Evolutionary conservation across 108 stramenopile species (phyloP).

Genomic region (Pseudonitzschia multistriata): DNA sequence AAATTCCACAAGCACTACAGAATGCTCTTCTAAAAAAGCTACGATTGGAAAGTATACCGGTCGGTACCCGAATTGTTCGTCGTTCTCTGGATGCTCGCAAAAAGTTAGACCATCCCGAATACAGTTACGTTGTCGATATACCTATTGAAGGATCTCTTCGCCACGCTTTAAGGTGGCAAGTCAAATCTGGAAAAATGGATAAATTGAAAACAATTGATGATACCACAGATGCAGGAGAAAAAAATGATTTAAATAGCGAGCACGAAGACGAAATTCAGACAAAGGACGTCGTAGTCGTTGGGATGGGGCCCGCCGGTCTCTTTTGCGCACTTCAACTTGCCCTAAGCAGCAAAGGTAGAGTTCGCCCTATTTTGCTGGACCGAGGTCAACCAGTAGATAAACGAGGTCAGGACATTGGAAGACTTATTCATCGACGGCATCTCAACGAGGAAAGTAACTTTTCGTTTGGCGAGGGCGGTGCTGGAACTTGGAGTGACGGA

Average conservation of each 20-base stretch:
- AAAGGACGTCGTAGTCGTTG: constrained; percentile 65
- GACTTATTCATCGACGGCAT: constrained; percentile 64
- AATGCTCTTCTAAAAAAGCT: not conserved
- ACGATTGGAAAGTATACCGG: not conserved
- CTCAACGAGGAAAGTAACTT: constrained; percentile 74
- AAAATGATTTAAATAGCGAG: not conserved
- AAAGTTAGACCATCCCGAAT: constrained; percentile 50
- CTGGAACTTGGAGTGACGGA: constrained; percentile 96
- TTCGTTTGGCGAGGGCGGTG: constrained; percentile 95
- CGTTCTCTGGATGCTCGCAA: constrained; percentile 79
- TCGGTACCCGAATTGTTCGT: constrained; percentile 55
- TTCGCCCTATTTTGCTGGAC: constrained; percentile 80
- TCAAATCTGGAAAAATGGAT: constrained; percentile 9
- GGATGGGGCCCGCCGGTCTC: constrained; percentile 86
- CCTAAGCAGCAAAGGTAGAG: constrained; percentile 30
- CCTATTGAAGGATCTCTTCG: constrained; percentile 7
- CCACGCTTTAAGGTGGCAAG: not conserved
- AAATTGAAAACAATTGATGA: not conserved
- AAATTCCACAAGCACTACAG: constrained; percentile 13
- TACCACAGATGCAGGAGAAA: not conserved
- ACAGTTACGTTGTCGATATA: constrained; percentile 73
- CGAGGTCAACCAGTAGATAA: constrained; percentile 90
- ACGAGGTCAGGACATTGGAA: constrained; percentile 89
- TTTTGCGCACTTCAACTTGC: constrained; percentile 88
- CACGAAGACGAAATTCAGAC: constrained; percentile 3